Base-by-base conservation (phyloP, 345 rosid species). In the Lagerstroemia speciosa region DNA sequence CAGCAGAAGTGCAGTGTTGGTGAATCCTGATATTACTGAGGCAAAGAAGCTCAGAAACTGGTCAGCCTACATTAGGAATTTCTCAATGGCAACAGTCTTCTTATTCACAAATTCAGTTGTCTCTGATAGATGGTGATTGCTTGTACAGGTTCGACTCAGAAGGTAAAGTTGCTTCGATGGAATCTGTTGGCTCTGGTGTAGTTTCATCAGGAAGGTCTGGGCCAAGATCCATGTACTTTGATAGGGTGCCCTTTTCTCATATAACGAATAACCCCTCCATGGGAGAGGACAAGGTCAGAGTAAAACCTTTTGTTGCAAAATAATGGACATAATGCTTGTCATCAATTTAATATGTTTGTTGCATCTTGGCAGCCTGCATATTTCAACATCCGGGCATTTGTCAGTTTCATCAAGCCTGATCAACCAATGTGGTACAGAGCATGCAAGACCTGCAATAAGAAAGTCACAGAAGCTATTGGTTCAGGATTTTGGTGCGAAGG, bases 401-500 rank as follows among this genome's bases (percentile, higher is more conserved):
- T 89, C 74, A 86, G 91, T 81, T 87, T 86, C 73, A 89, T 93
- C 79, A 91, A 74, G 83, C 82, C 94, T 69, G 97, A 93, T 62
- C 96, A 93, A 73, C 76, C 89, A 14, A 91, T 93, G 96, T 93
- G 97, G 97, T 93, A 93, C 76, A 87, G 87, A 24, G 97, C 95
- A 62, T 93, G 98, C 78, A 93, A 93, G 78, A 83, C 91, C 24
- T 93, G 98, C 81, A 89, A 88, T 83, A 93, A 88, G 82, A 93
- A 93, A 74, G 97, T 93, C 53, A 93, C 94, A 4, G 97, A 87
- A 72, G 89, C 86, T n/a, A 43, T 91, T 30, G 96, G 84, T 70
- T 88, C 97, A 64, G 97, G 98, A 45, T 93, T 85, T 71, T 93
- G 97, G 97, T 93, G 98, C 74, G 98, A 93, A 79, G 91, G 91